A percentile compares a stretch with the other conserved stretches of the same genome.
These are phyloP conservation scores for Exophiala phaeomuriformis DNA, from an alignment of 2,329 filamentous ascomycete genomes.

Conservation along the genomic window DNA sequence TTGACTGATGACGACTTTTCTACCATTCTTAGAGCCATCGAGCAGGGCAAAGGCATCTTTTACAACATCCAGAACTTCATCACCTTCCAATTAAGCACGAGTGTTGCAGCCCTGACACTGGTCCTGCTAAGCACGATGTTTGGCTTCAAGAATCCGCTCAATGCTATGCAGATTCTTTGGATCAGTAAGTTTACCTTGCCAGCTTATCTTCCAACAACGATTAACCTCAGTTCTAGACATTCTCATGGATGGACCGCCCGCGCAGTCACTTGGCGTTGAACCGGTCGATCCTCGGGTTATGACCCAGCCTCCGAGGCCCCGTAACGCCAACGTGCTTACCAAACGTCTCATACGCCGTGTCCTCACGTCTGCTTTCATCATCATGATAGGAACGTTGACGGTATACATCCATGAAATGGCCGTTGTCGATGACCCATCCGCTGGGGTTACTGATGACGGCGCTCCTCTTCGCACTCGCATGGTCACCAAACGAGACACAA, in stretches of 20 bases:
- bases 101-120: conserved; percentile 81
- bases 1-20: conserved; percentile 85
- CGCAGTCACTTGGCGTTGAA: conserved; percentile 93
- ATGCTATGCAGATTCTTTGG: conserved; percentile 99
- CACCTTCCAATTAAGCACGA: conserved; percentile 96
- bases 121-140: conserved; percentile 88
- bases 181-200: conserved; percentile 63
- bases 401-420: conserved; percentile 91
- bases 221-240: conserved; percentile 60
- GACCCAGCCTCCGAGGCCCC: conserved; percentile 77
- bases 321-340: conserved; percentile 87
- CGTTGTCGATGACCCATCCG: conserved; percentile 49
- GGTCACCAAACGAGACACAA: conserved; percentile 89
- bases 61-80: conserved; percentile 99
- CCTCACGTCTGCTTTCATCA: conserved; percentile 75
- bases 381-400: conserved; percentile 85
- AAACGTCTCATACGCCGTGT: conserved; percentile 73
- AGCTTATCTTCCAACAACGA: neutral
- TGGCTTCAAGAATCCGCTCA: conserved; percentile 89
- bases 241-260: conserved; percentile 97
- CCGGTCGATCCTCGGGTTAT: conserved; percentile 91
- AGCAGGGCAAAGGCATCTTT: conserved; percentile 98
- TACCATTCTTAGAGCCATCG: conserved; percentile 86
- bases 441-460: conserved; percentile 23
- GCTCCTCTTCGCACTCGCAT: conserved; percentile 41